Evolutionary conservation across 495 filamentous ascomycete genomes (phyloP).

Genomic region (Penicillium bovifimosum): DNA sequence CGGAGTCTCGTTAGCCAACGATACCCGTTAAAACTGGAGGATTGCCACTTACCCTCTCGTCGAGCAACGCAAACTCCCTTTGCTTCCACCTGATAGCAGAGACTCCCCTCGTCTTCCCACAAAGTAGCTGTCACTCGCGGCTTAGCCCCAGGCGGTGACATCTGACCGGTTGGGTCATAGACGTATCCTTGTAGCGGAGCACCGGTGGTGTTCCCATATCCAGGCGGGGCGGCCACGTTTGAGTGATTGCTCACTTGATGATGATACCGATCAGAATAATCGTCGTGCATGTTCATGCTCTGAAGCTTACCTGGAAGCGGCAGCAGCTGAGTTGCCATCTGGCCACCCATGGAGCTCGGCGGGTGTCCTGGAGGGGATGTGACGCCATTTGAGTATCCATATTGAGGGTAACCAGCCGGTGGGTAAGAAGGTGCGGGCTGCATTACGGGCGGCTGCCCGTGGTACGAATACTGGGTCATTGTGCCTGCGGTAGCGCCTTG

Average conservation of each 20-base stretch:
- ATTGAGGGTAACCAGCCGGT: constrained; percentile 61
- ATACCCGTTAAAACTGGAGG: neutral
- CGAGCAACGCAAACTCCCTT: constrained; percentile 94
- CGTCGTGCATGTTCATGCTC: neutral
- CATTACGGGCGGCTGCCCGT: constrained; percentile 72
- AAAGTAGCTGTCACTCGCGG: constrained; percentile 95
- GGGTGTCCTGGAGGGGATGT: constrained; percentile 69
- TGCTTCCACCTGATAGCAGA: constrained; percentile 97
- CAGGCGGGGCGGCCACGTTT: constrained; percentile 31
- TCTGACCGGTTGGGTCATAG: constrained; percentile 86
- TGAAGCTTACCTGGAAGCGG: constrained; percentile 58
- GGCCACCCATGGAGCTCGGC: constrained; percentile 59
- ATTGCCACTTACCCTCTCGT: constrained; percentile 68
- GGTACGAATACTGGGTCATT: constrained; percentile 64
- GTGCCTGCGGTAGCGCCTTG: constrained; percentile 75
- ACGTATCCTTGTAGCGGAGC: constrained; percentile 48
- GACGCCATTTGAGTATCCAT: constrained; percentile 68
- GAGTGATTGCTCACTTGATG: constrained; percentile 40
- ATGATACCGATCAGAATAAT: constrained; percentile 15
- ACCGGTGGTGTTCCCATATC: constrained; percentile 47
- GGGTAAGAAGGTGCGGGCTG: constrained; percentile 77
- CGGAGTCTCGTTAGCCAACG: neutral
- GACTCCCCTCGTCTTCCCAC: constrained; percentile 96
- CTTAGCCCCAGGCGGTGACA: constrained; percentile 94
- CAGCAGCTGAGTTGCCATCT: constrained; percentile 52